Base-by-base conservation (phyloP, 1,139 yeast genomes). In the Yamadazyma jaroonii region DNA sequence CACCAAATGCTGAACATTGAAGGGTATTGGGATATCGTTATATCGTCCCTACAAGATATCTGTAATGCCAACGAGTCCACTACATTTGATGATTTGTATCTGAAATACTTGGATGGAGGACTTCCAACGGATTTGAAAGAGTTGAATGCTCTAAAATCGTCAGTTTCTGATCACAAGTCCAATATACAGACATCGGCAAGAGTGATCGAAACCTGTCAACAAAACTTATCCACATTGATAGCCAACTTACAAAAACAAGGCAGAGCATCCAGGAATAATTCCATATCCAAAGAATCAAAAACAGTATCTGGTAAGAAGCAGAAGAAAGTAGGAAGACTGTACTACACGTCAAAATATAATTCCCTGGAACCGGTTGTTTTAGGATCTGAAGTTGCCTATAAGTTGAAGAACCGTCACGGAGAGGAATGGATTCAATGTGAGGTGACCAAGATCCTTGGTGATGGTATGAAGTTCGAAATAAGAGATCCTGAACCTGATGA, bases 371-470 rank as follows among this genome's bases (percentile, higher is more conserved):
- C 85, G 0, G 70, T 84, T 3, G 48, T 57, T 3, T 66, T 85
- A 2, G 92, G 94, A 1, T 76, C 92, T 0, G 95, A 87, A 48
- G 97, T 92, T 1, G 98, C 97, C 0, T 92, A 84, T 62, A 81
- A 84, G 54, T 75, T 90, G 13, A 75, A 75, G 43, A 77, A 77
- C 48, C 73, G 84, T 28, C 85, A 79, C 35, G 61, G 70, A 6
- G 94, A 86, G 36, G 98, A 92, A 54, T 94, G 99, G 99, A 89
- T 94, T 49, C 96, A 89, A 57, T 94, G 98, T 64, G 90, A 85
- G 51, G 95, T 92, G 17, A 77, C 84, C 35, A 79, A 78, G 50
- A 80, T 92, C 3, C 64, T 82, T 17, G 80, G 81, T 1, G 97
- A 90, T 48, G 94, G 95, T 1, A 65, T 74, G 20, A 78, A 77